Evolutionary conservation across 1,284 basidiomycete genomes (phyloP), one percentile per base, ranked within the genome.

Genomic region (Sporisorium scitamineum): DNA sequence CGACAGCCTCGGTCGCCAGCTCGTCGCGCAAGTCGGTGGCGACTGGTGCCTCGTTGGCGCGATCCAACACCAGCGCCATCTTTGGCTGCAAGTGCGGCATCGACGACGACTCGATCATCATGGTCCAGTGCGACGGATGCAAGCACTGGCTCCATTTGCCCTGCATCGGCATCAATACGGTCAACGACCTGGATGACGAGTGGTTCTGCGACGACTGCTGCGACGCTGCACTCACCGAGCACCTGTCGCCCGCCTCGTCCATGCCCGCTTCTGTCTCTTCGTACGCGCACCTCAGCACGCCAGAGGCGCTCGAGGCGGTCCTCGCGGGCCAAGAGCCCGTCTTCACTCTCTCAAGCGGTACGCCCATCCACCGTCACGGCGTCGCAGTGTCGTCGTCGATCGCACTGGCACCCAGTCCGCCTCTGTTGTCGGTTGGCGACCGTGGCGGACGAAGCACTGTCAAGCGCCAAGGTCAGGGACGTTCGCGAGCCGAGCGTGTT

Each of bases 101-200:
- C 54, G 62, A 64, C 39, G 76, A 78, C 41, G 73, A 78, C 14
- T 57, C 64, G 29, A 76, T 68, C 62, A 60, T 76, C 53, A 84
- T 85, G 83, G 84, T 86, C 13, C 82, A 81, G 61, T 86, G 85
- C 70, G 84, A 86, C 54, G 65, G 66, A 31, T 86, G 85, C 69
- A 62, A 68, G 34, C 61, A 61, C 16, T 86, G 85, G 85, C 80
- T 83, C 45, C 85, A 86, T 55, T 62, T 85, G 53, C 69, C 75
- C 5, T 86, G 85, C 59, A 76, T 84, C 42, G 83, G 84, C 16
- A 73, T 86, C 47, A 62, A 65, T 37, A 75, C 70, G 26, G 80
- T 79, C 37, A 79, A 80, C 51, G 78, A 84, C 18, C 74, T 84
- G 16, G 80, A 76, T 32, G 83, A 82, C 44, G 79, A 84, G 27